phyloP scores from a whole-genome alignment of 129 eudicot genomes.

The Flaveria robusta region DNA sequence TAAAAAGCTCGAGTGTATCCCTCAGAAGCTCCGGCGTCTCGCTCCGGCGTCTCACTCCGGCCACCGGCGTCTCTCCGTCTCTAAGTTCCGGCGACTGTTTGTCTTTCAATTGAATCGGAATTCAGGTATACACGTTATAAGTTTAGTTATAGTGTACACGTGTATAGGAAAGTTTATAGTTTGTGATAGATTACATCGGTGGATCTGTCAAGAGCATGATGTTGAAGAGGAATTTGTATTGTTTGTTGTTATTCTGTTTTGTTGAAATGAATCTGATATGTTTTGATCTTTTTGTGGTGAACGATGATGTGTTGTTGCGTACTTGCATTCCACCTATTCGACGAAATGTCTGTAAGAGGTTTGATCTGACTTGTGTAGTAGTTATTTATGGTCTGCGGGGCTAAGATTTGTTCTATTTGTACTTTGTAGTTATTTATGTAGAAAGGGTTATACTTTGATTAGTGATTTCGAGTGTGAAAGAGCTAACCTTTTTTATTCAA shows the following conservation, averaged over 20 bases:
- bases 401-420: background rate
- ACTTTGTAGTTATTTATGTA: background rate
- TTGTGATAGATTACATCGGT: conserved; percentile 8
- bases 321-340: conserved; percentile 29
- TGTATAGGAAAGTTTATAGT: background rate
- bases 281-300: background rate
- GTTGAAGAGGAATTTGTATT: background rate
- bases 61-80: background rate
- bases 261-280: background rate
- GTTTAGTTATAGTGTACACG: background rate
- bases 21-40: no score
- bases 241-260: background rate
- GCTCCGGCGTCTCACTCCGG: conserved; percentile 31
- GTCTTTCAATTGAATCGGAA: background rate
- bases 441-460: background rate
- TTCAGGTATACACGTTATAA: conserved; percentile 14
- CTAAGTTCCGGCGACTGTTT: conserved; percentile 2
- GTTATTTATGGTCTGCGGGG: background rate
- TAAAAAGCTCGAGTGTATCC: no score
- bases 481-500: background rate
- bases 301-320: background rate
- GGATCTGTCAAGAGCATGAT: conserved; percentile 21
- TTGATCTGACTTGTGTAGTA: background rate
- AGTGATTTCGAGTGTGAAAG: background rate
- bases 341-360: conserved; percentile 26